Conservation (phyloP, 345 rosid genomes). For the Eucalyptus pumila region DNA sequence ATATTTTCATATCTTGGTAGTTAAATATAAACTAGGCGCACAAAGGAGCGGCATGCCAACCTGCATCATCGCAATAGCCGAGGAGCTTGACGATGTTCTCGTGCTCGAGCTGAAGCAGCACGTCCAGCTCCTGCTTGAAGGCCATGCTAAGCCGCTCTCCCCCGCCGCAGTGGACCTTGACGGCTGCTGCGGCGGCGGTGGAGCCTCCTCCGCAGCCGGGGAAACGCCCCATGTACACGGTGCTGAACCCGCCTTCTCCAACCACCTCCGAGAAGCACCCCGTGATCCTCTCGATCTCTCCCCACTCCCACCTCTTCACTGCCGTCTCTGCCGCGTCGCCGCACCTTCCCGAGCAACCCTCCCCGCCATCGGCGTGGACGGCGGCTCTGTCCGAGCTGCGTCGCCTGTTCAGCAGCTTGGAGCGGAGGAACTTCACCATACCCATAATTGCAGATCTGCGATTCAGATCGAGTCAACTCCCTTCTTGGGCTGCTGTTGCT, state of each 20-base stretch:
- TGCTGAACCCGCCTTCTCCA: constrained; percentile 9
- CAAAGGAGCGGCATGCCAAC: not conserved
- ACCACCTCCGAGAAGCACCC: not conserved
- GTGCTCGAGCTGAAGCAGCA: constrained; percentile 51
- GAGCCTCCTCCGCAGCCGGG: not conserved
- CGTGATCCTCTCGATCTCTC: not conserved
- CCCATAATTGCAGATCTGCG: not conserved
- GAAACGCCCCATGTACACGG: constrained; percentile 2
- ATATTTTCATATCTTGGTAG: not conserved
- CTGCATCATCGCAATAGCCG: constrained; percentile 60
- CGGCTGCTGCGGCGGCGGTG: not conserved
- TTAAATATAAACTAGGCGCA: not conserved
- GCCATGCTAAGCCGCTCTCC: constrained; percentile 46
- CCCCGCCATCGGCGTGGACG: not conserved
- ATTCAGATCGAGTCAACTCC: not conserved
- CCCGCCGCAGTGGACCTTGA: constrained; percentile 1
- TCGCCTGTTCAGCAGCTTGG: not conserved
- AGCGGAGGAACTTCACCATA: not conserved
- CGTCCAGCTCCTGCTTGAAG: constrained; percentile 65
- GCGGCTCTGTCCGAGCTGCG: not conserved
- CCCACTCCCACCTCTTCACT: not conserved
- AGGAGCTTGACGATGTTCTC: constrained; percentile 59
- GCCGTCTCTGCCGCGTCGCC: not conserved
- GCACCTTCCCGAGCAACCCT: not conserved
- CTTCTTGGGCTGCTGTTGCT: not conserved